These are phyloP conservation scores for Apiospora malaysiana DNA, from an alignment of 2,329 filamentous ascomycete species.

Conservation along the genomic window DNA sequence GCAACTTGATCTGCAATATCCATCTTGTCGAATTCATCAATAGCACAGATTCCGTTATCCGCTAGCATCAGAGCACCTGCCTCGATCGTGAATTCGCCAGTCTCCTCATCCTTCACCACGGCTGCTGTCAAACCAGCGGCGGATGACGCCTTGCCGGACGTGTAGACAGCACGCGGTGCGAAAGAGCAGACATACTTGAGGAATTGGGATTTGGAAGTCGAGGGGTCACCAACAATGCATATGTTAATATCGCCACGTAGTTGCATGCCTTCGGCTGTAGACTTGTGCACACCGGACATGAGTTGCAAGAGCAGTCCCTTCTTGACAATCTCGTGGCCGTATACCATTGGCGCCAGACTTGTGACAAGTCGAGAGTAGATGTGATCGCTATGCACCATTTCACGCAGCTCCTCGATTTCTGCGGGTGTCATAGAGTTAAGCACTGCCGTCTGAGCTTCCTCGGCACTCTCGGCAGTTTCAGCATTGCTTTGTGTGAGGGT, in stretches of 20 bases:
- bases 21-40: constrained; percentile 99
- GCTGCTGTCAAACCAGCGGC: constrained; percentile 96
- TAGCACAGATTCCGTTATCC: constrained; percentile 95
- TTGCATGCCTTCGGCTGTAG: constrained; percentile 91
- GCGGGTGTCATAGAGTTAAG: constrained; percentile 82
- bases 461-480: constrained; percentile 74
- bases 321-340: constrained; percentile 96
- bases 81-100: constrained; percentile 98
- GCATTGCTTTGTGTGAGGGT: constrained; percentile 77
- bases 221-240: constrained; percentile 96
- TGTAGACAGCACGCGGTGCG: constrained; percentile 95
- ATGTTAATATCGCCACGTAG: constrained; percentile 98
- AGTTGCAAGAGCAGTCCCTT: constrained; percentile 94
- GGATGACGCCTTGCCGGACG: constrained; percentile 95
- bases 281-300: constrained; percentile 94
- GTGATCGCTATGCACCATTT: constrained; percentile 93
- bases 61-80: constrained; percentile 97
- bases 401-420: constrained; percentile 89
- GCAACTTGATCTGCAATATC: constrained; percentile 96
- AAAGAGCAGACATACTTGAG: constrained; percentile 98
- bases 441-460: constrained; percentile 86
- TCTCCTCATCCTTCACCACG: constrained; percentile 97
- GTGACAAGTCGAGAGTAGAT: constrained; percentile 94
- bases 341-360: constrained; percentile 95
- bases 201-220: constrained; percentile 97